phyloP scores from a whole-genome alignment of 345 rosid genomes.

The Murraya paniculata region DNA sequence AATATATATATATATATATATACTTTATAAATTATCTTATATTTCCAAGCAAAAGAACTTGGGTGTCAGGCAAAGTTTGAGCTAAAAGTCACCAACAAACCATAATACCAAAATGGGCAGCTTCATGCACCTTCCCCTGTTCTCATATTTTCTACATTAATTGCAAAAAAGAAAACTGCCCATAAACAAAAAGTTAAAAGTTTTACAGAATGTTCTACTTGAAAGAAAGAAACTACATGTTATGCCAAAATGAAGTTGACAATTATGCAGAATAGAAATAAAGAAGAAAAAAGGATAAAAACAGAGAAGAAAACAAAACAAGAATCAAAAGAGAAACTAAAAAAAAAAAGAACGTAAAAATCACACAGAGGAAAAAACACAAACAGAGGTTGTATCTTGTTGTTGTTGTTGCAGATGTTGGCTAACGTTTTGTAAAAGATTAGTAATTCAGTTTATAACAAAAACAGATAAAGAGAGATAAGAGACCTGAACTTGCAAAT shows the following conservation, averaged over 20 bases:
- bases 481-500: not conserved
- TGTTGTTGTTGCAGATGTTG: not conserved
- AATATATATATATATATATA: not conserved
- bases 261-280: not conserved
- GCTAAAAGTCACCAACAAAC: not conserved
- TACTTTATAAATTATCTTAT: not conserved
- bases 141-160: not conserved
- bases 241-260: not conserved
- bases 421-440: not conserved
- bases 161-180: not conserved
- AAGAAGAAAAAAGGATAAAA: not conserved
- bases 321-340: not conserved
- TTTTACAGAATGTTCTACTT: not conserved
- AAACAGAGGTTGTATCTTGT: not conserved
- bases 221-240: not conserved
- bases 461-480: not conserved
- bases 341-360: not conserved
- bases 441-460: no score
- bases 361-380: not conserved
- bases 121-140: not conserved
- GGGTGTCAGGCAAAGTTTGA: not conserved
- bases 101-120: not conserved
- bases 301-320: not conserved
- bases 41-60: not conserved
- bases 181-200: not conserved